Base-by-base conservation (phyloP, 2,329 filamentous ascomycete genomes). In the Xylaria sp. region DNA sequence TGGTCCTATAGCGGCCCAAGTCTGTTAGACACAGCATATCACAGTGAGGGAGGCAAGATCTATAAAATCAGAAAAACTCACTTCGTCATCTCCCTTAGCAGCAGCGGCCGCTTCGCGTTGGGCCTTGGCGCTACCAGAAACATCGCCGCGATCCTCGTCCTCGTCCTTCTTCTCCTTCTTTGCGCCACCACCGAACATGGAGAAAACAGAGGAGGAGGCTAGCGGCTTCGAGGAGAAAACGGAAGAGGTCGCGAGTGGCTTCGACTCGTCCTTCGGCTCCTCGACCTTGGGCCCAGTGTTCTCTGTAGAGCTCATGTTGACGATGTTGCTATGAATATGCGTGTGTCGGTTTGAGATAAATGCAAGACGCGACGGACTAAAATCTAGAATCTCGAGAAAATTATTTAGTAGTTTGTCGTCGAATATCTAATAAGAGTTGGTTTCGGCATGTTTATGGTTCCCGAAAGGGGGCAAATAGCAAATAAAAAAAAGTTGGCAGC, bases 151-250 rank as follows among this genome's bases (percentile, higher is more conserved):
- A 70, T 91, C 92, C 74, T 91, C 91, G 31, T 90, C 82, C 62
- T 91, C 90, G 65, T 88, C 87, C 85, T 95, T 96, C 85, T 92
- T 93, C 82, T 95, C 92, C 84, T 97, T 98, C 87, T 96, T 96
- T 63, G 91, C 91, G 65, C 95, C 95, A 67, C 95, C 95, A 71
- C 95, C 95, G 76, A 99, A 99, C 95, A 99, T 98, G 79, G 92
- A 94, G 84, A 98, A 98, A 68, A 98, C 91, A 70, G 86, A 84
- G 8, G 86, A 86, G 17, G 83, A 82, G 65, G 81, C 86, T 56
- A 85, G 80, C 60, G 73, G 71, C 71, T 76, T 77, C 51, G 67
- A 67, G 79, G 92, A 94, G 84, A 98, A 98, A 68, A 98, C 91
- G 70, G 86, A 84, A 8, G 86, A 86, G 17, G 83, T 82, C 65